Evolutionary conservation across 768 basidiomycete genomes (phyloP).

Genomic region (Collybia nuda): DNA sequence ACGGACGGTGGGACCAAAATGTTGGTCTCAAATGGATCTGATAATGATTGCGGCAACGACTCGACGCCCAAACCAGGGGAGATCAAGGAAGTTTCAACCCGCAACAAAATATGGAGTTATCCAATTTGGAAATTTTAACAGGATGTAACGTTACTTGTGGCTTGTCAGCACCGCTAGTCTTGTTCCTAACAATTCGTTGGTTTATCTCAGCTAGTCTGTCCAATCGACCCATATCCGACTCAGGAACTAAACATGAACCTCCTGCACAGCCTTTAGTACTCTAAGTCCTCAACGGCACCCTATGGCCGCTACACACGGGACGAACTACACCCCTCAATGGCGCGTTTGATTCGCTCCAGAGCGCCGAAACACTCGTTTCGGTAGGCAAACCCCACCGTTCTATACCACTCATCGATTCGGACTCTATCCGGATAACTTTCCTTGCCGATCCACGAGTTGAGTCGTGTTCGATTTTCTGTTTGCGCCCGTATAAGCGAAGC

Average conservation of each 20-base stretch:
- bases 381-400: neutral
- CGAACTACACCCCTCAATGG: constrained; percentile 21
- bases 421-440: too few relatives aligned
- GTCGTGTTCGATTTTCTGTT: too few relatives aligned
- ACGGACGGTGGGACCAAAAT: constrained; percentile 24
- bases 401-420: neutral
- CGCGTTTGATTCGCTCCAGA: neutral
- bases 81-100: constrained; percentile 33
- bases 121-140: constrained; percentile 13
- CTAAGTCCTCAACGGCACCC: constrained; percentile 4
- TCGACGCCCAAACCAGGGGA: constrained; percentile 33
- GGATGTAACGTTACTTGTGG: constrained; percentile 1
- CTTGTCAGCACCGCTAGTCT: constrained; percentile 13
- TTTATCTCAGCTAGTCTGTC: constrained; percentile 26
- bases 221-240: constrained; percentile 11
- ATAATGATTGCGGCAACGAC: constrained; percentile 36
- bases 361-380: neutral
- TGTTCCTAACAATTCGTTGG: constrained; percentile 32
- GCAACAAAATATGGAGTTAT: constrained; percentile 29
- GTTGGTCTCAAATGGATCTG: constrained; percentile 28
- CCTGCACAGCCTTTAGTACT: constrained; percentile 20
- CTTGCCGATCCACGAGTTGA: too few relatives aligned
- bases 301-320: constrained; percentile 22
- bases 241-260: constrained; percentile 11
- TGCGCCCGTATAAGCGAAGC: too few relatives aligned